phyloP scores from a whole-genome alignment of 192 early-diverging fungal genomes.

The Backusella parvicylindrica region DNA sequence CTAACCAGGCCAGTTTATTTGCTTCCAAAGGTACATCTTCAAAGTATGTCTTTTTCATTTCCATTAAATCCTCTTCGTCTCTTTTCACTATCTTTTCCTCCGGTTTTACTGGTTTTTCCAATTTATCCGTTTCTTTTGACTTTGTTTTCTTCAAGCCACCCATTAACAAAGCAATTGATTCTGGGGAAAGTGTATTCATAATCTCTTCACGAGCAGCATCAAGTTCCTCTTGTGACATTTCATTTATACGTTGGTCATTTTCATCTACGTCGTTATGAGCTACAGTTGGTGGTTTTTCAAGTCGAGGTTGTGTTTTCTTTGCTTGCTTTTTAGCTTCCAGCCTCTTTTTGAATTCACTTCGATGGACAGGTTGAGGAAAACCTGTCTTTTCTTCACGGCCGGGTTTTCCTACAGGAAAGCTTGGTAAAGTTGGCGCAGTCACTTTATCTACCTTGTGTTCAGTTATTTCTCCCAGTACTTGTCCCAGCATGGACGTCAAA shows the following conservation, averaged over 20 bases:
- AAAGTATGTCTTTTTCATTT: slow-evolving; percentile 53
- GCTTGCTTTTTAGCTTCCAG: slow-evolving; percentile 11
- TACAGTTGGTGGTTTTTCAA: background rate
- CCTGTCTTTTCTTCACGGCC: slow-evolving; percentile 16
- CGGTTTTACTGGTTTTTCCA: background rate
- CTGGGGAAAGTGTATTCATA: slow-evolving; percentile 55
- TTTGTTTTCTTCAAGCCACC: slow-evolving; percentile 21
- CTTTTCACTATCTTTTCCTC: slow-evolving; percentile 14
- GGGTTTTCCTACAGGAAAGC: background rate
- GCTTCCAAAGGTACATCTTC: slow-evolving; percentile 48
- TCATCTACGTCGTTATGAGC: background rate
- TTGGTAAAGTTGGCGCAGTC: background rate
- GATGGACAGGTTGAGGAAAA: slow-evolving; percentile 37
- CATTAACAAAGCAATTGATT: slow-evolving; percentile 60
- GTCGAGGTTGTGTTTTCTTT: background rate
- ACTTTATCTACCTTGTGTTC: slow-evolving; percentile 19
- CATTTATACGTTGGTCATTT: slow-evolving; percentile 42
- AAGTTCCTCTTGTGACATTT: slow-evolving; percentile 75
- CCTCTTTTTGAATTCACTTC: slow-evolving; percentile 31
- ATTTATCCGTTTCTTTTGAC: slow-evolving; percentile 17
- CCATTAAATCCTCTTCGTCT: slow-evolving; percentile 39
- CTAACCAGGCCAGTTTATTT: slow-evolving; percentile 72
- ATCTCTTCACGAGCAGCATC: slow-evolving; percentile 66
- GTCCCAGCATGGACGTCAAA: slow-evolving; percentile 30
- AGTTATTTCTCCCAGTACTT: slow-evolving; percentile 21